Conservation (phyloP, 2,329 filamentous ascomycete genomes). For the Aspergillus proliferans region DNA sequence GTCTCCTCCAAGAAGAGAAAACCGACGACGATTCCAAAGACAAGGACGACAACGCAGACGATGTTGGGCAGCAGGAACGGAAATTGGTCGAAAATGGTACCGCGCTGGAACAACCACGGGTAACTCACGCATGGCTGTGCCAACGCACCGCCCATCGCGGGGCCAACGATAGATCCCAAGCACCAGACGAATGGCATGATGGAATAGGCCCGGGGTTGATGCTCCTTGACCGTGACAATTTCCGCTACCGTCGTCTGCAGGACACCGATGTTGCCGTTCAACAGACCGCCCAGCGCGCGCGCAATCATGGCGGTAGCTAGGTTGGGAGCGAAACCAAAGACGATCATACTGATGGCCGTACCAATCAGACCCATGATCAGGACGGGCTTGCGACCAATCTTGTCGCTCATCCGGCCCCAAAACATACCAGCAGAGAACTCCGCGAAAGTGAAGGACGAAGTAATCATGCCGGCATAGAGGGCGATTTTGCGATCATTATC, state of each 20-base stretch:
- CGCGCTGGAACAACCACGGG: conserved; percentile 63
- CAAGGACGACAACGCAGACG: conserved; percentile 75
- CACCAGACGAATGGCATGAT: conserved; percentile 99
- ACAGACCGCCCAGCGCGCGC: conserved; percentile 77
- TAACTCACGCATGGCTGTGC: conserved; percentile 81
- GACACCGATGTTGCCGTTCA: conserved; percentile 96
- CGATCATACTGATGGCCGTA: conserved; percentile 84
- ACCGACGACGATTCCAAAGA: conserved; percentile 69
- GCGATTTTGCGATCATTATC: conserved; percentile 73
- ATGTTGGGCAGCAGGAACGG: conserved; percentile 90
- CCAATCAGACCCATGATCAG: conserved; percentile 83
- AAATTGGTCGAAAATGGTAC: conserved; percentile 74
- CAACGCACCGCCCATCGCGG: conserved; percentile 82
- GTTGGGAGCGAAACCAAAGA: conserved; percentile 84
- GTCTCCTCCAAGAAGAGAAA: conserved; percentile 91
- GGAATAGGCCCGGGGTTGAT: conserved; percentile 89
- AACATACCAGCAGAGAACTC: conserved; percentile 89
- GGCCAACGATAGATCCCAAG: conserved; percentile 89
- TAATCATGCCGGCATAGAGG: conserved; percentile 92
- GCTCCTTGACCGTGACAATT: conserved; percentile 84
- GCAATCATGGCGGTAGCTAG: conserved; percentile 78
- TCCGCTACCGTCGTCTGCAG: conserved; percentile 93
- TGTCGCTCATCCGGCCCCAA: conserved; percentile 90
- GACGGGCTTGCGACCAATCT: conserved; percentile 85
- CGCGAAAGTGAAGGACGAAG: conserved; percentile 89